These are phyloP conservation scores for Vigna hirtella DNA, from an alignment of 306 rosid species.

Conservation along the genomic window DNA sequence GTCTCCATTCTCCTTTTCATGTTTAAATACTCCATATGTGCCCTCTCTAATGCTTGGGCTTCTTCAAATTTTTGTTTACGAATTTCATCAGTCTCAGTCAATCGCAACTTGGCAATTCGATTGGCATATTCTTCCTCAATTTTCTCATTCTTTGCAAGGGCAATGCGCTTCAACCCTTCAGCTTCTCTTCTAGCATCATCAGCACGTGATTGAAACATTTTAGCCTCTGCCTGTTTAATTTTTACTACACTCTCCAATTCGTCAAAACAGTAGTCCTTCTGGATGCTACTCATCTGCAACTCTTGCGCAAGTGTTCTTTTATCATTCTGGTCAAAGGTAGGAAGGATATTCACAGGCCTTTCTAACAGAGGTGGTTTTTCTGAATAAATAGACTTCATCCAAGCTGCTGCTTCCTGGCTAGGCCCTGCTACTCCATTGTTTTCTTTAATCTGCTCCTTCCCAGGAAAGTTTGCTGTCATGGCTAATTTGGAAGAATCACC, in stretches of 20 bases:
- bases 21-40: constrained; percentile 76
- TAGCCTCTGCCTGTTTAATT: constrained; percentile 87
- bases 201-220: constrained; percentile 91
- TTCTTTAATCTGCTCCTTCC: constrained; percentile 66
- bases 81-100: constrained; percentile 75
- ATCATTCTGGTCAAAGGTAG: constrained; percentile 73
- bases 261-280: constrained; percentile 77
- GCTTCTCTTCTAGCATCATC: constrained; percentile 97
- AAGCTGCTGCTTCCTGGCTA: constrained; percentile 77
- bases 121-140: constrained; percentile 77
- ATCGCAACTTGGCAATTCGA: constrained; percentile 73
- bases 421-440: constrained; percentile 73
- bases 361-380: constrained; percentile 74
- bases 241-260: constrained; percentile 87
- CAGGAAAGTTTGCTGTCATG: constrained; percentile 52
- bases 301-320: constrained; percentile 65
- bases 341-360: constrained; percentile 65
- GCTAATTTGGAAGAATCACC: constrained; percentile 73
- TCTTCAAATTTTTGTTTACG: constrained; percentile 83
- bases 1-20: constrained; percentile 94
- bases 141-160: constrained; percentile 85
- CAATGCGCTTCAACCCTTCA: constrained; percentile 86
- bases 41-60: constrained; percentile 78
- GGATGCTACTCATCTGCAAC: constrained; percentile 65
- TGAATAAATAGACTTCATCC: constrained; percentile 74